Conservation (phyloP, 2,329 filamentous ascomycete species). For the Calonectria crousiana region DNA sequence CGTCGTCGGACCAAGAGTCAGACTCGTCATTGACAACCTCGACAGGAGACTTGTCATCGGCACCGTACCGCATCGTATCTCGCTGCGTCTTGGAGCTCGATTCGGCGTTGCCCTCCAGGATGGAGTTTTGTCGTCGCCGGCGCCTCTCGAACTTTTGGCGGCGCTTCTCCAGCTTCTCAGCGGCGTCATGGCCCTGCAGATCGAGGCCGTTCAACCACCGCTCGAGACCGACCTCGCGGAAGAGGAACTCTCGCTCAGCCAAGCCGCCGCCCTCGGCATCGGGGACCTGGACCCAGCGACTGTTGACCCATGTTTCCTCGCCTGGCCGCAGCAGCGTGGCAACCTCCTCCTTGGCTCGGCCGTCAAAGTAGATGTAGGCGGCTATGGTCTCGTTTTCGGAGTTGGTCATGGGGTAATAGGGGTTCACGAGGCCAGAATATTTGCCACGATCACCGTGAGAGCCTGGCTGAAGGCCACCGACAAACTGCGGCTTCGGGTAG, state of each 20-base stretch:
- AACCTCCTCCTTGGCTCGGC: constrained; percentile 94
- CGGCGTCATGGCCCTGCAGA: constrained; percentile 91
- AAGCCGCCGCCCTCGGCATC: constrained; percentile 92
- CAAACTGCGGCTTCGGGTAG: constrained; percentile 83
- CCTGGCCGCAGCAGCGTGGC: constrained; percentile 91
- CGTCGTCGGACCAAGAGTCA: constrained; percentile 81
- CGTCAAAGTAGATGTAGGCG: constrained; percentile 99
- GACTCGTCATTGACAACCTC: constrained; percentile 77
- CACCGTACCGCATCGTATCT: constrained; percentile 83
- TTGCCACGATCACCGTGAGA: constrained; percentile 60
- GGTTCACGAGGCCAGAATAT: constrained; percentile 72
- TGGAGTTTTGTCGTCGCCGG: constrained; percentile 71
- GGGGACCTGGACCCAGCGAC: constrained; percentile 95
- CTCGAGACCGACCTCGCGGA: constrained; percentile 95
- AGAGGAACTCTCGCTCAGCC: constrained; percentile 95
- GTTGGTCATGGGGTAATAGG: constrained; percentile 92
- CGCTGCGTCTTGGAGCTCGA: constrained; percentile 58
- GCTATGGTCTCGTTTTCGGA: constrained; percentile 97
- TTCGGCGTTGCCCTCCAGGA: constrained; percentile 51
- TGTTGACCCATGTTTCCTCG: constrained; percentile 99
- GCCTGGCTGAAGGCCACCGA: constrained; percentile 75
- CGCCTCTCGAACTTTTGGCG: constrained; percentile 81
- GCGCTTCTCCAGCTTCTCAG: constrained; percentile 90
- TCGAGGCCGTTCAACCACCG: constrained; percentile 97
- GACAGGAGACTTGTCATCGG: constrained; percentile 79